Evolutionary conservation across 1,139 yeast species (phyloP), one percentile per base, ranked within the genome.

Genomic region (Taphrina flavorubra): DNA sequence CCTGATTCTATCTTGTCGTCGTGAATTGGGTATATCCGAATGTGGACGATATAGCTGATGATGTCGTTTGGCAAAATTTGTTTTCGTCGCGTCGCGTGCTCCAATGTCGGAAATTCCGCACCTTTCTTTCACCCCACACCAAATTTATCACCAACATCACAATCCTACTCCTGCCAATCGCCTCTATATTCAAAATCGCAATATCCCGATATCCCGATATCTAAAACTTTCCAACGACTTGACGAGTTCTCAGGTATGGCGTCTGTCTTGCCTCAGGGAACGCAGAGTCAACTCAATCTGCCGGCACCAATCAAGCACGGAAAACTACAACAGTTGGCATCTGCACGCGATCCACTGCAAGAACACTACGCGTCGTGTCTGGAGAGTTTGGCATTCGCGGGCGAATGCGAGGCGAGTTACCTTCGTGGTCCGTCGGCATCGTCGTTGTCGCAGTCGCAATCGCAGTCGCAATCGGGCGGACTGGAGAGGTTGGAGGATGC

Each of bases 401-500:
- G 31, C 7, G 62, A 58, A 31, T 58, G 62, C 46, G 40, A 58
- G 40, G 62, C 62, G 51, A 25, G 31, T 4, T 25, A 25, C 31
- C 31, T 25, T 25, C 4, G 31, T 25, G 31, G 31, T 25, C 31
- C 31, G 31, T 2, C 31, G 4, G 2, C 31, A 2, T 25, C 31
- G 31, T 25, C 31, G 31, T 4, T 2, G 31, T 8, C 5, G 25
- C 20, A 14, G 37, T 25, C 31, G 31, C 31, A 25, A 4, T 8
- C 5, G 25, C 20, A 14, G 37, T 25, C 20, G 40, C 40, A 16
- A 1, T 42, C 53, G 39, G 53, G 14, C 2, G 10, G 42, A 8
- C 53, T 58, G 51, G 36, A 25, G 1, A 42, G 46, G 13, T 14
- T 58, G 51, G 62, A 58, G 8, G 51, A 31, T 8, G 16, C 53